Conservation (phyloP, 2,329 filamentous ascomycete genomes). For the Coniochaeta sp. region DNA sequence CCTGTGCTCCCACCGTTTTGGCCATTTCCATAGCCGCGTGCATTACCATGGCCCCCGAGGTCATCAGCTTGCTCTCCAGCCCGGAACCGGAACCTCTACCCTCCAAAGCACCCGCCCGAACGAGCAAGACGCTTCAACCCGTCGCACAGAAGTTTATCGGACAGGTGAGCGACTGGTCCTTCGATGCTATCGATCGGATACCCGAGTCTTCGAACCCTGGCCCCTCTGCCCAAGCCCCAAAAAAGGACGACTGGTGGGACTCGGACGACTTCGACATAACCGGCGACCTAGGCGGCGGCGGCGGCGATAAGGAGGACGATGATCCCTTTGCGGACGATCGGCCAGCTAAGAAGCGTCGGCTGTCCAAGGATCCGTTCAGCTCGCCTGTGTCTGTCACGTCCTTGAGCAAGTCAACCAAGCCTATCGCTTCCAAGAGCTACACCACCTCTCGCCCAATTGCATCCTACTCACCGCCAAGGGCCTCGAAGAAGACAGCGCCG, state of each 20-base stretch:
- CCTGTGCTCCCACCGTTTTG: background rate
- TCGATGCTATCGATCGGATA: background rate
- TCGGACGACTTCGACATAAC: slow-evolving; percentile 36
- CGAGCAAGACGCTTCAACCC: background rate
- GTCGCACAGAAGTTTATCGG: background rate
- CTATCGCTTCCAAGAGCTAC: background rate
- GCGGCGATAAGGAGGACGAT: background rate
- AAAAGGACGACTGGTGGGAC: background rate
- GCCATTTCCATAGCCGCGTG: background rate
- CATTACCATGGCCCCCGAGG: slow-evolving; percentile 23
- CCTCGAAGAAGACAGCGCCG: background rate
- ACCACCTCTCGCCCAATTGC: background rate
- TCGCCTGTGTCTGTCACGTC: background rate
- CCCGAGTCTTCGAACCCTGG: background rate
- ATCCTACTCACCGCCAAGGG: background rate
- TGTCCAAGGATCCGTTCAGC: slow-evolving; percentile 10
- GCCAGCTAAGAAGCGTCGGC: slow-evolving; percentile 22
- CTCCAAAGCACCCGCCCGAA: background rate
- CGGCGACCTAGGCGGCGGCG: slow-evolving; percentile 23
- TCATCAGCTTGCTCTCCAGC: slow-evolving; percentile 28
- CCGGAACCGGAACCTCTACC: slow-evolving; percentile 5
- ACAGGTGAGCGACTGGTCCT: background rate
- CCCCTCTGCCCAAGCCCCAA: background rate
- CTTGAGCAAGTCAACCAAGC: background rate
- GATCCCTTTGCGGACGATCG: slow-evolving; percentile 9